Conservation (phyloP, 2,329 filamentous ascomycete species). For the Alternaria novae-zelandiae region DNA sequence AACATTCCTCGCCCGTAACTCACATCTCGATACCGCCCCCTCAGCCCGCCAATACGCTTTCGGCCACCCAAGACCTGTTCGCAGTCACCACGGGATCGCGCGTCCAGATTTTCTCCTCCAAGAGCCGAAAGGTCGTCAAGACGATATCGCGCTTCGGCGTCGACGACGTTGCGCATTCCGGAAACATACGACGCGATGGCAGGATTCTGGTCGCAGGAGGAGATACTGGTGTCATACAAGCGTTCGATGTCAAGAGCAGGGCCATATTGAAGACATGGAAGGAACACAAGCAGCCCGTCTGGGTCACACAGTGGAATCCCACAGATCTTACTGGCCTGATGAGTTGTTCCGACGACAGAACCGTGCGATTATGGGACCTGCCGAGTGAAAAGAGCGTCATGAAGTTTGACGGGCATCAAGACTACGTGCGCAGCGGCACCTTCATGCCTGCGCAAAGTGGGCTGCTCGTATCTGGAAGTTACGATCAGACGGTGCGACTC, state of each 20-base stretch:
- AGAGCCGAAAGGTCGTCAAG: constrained; percentile 89
- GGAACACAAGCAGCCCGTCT: constrained; percentile 91
- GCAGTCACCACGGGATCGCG: constrained; percentile 93
- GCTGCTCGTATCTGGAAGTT: constrained; percentile 86
- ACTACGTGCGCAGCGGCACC: constrained; percentile 87
- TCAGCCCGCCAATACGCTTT: constrained; percentile 46
- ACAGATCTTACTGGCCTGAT: constrained; percentile 84
- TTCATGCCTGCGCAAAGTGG: constrained; percentile 79
- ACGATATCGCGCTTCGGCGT: constrained; percentile 84
- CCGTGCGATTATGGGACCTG: constrained; percentile 92
- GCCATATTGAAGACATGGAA: constrained; percentile 96
- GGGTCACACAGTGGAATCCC: constrained; percentile 90
- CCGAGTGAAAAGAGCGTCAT: constrained; percentile 77
- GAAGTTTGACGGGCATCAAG: constrained; percentile 83
- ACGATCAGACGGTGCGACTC: constrained; percentile 89
- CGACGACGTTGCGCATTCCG: constrained; percentile 86
- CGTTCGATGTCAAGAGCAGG: constrained; percentile 88
- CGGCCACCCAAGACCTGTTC: constrained; percentile 69
- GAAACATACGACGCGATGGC: constrained; percentile 86
- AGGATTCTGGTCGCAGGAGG: constrained; percentile 90
- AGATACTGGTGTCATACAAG: constrained; percentile 89
- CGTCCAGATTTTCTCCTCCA: constrained; percentile 91
- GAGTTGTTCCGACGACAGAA: constrained; percentile 90
- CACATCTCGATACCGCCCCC: constrained; percentile 77
- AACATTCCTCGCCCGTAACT: constrained; percentile 86